A percentile compares a stretch with the other conserved stretches of the same genome.
Conservation (phyloP, 768 basidiomycete species). For the Pleurotus pulmonarius region DNA sequence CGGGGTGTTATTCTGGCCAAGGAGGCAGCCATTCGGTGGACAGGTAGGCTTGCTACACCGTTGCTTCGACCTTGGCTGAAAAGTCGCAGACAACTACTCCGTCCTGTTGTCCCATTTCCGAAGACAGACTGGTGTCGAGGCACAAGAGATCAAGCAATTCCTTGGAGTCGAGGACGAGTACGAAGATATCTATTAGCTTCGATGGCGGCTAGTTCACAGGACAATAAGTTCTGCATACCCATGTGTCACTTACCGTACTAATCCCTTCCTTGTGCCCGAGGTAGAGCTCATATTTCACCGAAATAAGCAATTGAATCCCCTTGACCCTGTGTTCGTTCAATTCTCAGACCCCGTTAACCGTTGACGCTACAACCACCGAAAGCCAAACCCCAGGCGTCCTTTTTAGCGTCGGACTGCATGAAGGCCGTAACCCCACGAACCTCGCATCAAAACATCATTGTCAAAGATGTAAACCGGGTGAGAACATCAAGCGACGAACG, state of each 20-base stretch:
- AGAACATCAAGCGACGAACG: too few relatives aligned
- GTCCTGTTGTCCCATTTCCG: conserved; percentile 64
- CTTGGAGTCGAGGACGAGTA: conserved; percentile 70
- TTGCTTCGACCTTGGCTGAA: neutral
- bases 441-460: too few relatives aligned
- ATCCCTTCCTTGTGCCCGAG: neutral
- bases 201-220: neutral
- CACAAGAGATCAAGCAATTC: conserved; percentile 61
- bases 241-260: neutral
- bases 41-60: conserved; percentile 52
- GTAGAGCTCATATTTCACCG: neutral
- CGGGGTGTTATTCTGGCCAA: conserved; percentile 72
- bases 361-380: too few relatives aligned
- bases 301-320: neutral
- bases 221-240: neutral
- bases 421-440: too few relatives aligned
- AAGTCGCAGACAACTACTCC: conserved; percentile 64
- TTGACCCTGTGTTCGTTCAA: too few relatives aligned
- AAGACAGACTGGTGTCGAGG: conserved; percentile 53
- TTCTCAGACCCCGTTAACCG: too few relatives aligned
- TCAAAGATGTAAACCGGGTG: too few relatives aligned
- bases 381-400: too few relatives aligned
- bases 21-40: conserved; percentile 85
- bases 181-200: conserved; percentile 59
- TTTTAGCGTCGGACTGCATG: too few relatives aligned